Percentiles rank a stretch among this genome's conserved stretches.
These are phyloP conservation scores for Odontarrhena argentea DNA, from an alignment of 345 rosid species.

Conservation along the genomic window DNA sequence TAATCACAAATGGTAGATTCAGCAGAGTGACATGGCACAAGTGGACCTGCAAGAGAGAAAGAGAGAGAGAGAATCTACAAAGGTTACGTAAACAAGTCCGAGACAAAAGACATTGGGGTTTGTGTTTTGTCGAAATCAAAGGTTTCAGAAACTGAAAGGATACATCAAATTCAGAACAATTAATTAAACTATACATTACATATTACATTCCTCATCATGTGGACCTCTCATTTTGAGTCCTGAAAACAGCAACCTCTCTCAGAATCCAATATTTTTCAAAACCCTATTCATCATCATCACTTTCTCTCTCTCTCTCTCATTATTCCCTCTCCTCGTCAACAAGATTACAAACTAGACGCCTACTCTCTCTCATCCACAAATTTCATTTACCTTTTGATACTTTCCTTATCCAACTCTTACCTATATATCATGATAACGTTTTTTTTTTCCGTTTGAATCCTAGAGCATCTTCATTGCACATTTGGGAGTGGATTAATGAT, in stretches of 20 bases:
- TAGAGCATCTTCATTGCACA: too few relatives aligned
- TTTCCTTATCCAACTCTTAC: conserved; percentile 33
- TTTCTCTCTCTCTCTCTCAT: conserved; percentile 28
- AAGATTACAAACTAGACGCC: conserved; percentile 37
- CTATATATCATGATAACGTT: neutral
- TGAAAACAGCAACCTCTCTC: conserved; percentile 37
- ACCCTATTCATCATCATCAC: conserved; percentile 32
- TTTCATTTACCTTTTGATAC: conserved; percentile 27
- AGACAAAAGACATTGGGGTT: conserved; percentile 32
- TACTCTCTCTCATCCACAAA: conserved; percentile 39
- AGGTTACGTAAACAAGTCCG: conserved; percentile 35
- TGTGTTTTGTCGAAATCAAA: conserved; percentile 41
- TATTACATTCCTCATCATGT: conserved; percentile 29
- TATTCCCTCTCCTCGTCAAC: conserved; percentile 23
- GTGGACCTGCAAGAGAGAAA: conserved; percentile 5
- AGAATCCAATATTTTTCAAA: conserved; percentile 17
- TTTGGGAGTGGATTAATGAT: too few relatives aligned
- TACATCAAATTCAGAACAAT: conserved; percentile 36
- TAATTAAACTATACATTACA: conserved; percentile 16
- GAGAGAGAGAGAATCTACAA: conserved; percentile 37
- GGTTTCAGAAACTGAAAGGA: conserved; percentile 34
- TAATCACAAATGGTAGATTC: conserved; percentile 34
- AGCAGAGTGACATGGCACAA: conserved; percentile 37
- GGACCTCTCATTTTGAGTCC: conserved; percentile 38
- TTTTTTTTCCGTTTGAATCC: neutral